These are phyloP conservation scores for Mariannaea sp. DNA, from an alignment of 2,329 filamentous ascomycete genomes.

Conservation along the genomic window DNA sequence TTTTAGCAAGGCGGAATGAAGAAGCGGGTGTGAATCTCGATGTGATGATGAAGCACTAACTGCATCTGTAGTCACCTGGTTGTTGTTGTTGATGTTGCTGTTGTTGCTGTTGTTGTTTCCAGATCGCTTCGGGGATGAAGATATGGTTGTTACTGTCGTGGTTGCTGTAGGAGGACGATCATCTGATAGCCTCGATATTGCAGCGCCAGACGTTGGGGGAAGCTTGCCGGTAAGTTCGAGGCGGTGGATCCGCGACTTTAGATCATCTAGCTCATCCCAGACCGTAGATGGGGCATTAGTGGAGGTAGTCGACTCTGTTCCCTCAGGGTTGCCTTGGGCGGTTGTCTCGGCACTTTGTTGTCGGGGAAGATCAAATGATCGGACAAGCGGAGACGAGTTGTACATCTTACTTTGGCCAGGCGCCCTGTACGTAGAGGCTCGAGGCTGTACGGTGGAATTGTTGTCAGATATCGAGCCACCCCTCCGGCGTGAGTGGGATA, in stretches of 20 bases:
- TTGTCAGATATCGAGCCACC: slow-evolving; percentile 57
- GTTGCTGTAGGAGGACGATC: slow-evolving; percentile 90
- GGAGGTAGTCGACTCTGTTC: slow-evolving; percentile 85
- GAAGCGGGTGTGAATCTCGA: slow-evolving; percentile 72
- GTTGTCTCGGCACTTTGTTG: slow-evolving; percentile 37
- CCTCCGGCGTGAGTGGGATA: slow-evolving; percentile 41
- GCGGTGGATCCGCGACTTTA: slow-evolving; percentile 90
- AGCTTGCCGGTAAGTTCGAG: slow-evolving; percentile 89
- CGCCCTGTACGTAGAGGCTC: slow-evolving; percentile 51
- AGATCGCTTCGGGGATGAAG: slow-evolving; percentile 81
- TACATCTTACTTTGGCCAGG: slow-evolving; percentile 46
- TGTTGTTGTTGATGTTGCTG: no score
- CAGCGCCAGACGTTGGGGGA: slow-evolving; percentile 79
- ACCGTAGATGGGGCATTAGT: slow-evolving; percentile 90
- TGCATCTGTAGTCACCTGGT: slow-evolving; percentile 42
- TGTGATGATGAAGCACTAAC: slow-evolving; percentile 49
- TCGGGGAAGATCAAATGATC: slow-evolving; percentile 43
- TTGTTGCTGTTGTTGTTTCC: no score
- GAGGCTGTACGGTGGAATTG: slow-evolving; percentile 46
- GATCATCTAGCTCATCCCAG: slow-evolving; percentile 95
- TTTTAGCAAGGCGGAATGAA: slow-evolving; percentile 81
- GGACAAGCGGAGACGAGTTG: slow-evolving; percentile 65
- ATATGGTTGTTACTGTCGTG: slow-evolving; percentile 88
- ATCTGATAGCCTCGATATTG: slow-evolving; percentile 72
- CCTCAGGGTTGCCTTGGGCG: slow-evolving; percentile 58